phyloP scores from a whole-genome alignment of 78 protist genomes.

The Speleostelium caveatum region DNA sequence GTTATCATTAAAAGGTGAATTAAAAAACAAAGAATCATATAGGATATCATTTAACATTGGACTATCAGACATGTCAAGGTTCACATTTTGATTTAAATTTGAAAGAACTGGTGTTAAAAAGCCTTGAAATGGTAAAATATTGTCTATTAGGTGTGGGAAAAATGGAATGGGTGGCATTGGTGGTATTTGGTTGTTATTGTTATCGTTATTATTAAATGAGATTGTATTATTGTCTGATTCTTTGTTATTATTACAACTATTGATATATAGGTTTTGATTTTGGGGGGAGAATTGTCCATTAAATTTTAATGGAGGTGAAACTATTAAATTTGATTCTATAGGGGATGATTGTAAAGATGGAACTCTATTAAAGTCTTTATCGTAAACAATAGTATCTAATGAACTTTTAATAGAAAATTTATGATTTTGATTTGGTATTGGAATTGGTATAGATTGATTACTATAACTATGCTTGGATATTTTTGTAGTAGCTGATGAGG shows the following conservation, averaged over 20 bases:
- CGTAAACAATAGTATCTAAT: background rate
- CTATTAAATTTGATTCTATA: background rate
- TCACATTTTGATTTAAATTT: background rate
- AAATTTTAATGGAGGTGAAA: constrained; percentile 37
- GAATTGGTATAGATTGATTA: background rate
- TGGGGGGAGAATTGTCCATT: no score
- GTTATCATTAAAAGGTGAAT: background rate
- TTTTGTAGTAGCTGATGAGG: background rate
- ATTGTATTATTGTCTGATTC: background rate
- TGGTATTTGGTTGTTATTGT: background rate
- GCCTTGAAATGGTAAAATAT: background rate
- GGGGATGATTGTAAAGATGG: background rate
- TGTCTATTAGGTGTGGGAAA: no score
- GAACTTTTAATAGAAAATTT: background rate
- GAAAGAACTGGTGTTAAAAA: background rate
- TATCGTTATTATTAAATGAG: background rate
- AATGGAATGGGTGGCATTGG: background rate
- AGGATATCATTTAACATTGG: background rate
- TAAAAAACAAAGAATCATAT: background rate
- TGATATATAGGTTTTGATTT: background rate
- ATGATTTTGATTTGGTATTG: background rate
- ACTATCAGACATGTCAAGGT: background rate
- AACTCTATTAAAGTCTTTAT: background rate
- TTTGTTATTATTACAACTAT: background rate
- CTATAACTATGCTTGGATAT: background rate